These are phyloP conservation scores for Amanita fuliginea DNA, from an alignment of 768 basidiomycete species.

Conservation along the genomic window DNA sequence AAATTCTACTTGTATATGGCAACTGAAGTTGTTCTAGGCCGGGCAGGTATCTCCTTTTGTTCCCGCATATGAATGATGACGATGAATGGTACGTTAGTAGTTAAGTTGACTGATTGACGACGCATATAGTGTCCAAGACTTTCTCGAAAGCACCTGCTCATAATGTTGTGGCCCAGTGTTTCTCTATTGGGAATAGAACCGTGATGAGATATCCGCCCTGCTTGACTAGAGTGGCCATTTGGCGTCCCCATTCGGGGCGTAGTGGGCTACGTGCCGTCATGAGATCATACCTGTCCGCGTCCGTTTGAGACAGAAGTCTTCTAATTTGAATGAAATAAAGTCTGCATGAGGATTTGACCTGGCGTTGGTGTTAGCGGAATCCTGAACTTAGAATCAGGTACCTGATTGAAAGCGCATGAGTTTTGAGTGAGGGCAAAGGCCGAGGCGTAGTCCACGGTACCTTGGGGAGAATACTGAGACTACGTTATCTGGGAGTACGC, in stretches of 20 bases:
- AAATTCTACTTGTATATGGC: too few relatives aligned
- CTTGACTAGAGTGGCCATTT: constrained; percentile 45
- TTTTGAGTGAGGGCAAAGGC: too few relatives aligned
- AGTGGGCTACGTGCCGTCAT: constrained; percentile 53
- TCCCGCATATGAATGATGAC: too few relatives aligned
- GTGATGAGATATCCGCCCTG: constrained; percentile 57
- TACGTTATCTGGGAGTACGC: too few relatives aligned
- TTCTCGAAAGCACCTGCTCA: constrained; percentile 36
- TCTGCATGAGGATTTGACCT: constrained; percentile 7
- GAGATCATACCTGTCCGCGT: constrained; percentile 30
- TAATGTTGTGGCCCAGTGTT: constrained; percentile 51
- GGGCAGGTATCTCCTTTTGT: too few relatives aligned
- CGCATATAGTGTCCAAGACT: too few relatives aligned
- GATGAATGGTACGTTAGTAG: too few relatives aligned
- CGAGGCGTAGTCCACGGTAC: too few relatives aligned
- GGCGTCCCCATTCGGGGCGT: constrained; percentile 43
- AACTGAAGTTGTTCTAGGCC: too few relatives aligned
- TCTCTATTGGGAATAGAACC: constrained; percentile 43
- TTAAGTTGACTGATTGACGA: too few relatives aligned
- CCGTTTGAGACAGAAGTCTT: constrained; percentile 40
- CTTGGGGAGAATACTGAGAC: too few relatives aligned
- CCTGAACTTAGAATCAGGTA: neutral
- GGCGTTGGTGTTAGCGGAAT: constrained; percentile 1
- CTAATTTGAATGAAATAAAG: constrained; percentile 27
- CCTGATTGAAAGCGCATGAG: too few relatives aligned